Evolutionary conservation across 208 protist species (phyloP).

Genomic region (Wallacemonas rigidus): DNA sequence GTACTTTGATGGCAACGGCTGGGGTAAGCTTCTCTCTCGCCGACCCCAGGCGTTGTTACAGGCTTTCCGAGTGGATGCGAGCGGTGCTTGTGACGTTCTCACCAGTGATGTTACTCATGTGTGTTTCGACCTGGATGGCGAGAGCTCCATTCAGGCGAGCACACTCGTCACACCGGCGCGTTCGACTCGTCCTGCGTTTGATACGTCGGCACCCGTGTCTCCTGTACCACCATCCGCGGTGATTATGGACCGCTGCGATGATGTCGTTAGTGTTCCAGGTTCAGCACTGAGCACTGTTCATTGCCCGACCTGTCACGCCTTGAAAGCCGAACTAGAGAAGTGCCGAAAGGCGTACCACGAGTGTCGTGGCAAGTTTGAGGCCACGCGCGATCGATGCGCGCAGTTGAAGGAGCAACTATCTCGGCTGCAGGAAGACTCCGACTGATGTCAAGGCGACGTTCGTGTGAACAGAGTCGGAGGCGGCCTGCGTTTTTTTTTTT

Average conservation of each 20-base stretch:
- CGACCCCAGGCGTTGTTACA: conserved; percentile 13
- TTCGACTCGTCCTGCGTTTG: not conserved
- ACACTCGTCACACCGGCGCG: conserved; percentile 4
- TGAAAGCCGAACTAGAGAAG: conserved; percentile 10
- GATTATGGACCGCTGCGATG: not conserved
- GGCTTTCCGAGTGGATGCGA: conserved; percentile 22
- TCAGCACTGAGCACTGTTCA: conserved; percentile 9
- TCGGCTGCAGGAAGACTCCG: conserved; percentile 1
- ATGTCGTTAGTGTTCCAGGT: not conserved
- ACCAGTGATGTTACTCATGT: conserved; percentile 15
- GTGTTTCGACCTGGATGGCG: conserved; percentile 6
- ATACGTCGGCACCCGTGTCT: not conserved
- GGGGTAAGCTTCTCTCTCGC: conserved; percentile 9
- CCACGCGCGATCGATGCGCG: conserved; percentile 2
- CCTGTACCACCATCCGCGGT: not conserved
- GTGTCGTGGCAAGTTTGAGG: conserved; percentile 10
- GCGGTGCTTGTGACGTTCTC: conserved; percentile 18
- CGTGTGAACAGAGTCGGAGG: not conserved
- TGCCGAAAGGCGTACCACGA: conserved; percentile 15
- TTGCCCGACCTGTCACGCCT: conserved; percentile 2
- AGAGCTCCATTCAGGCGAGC: not conserved
- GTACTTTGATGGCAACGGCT: conserved; percentile 24
- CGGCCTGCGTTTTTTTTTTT: not conserved
- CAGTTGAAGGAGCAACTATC: conserved; percentile 8
- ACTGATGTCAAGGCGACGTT: not conserved